These are phyloP conservation scores for Stenogyne calaminthoides DNA, from an alignment of 305 asterid species.

Conservation along the genomic window DNA sequence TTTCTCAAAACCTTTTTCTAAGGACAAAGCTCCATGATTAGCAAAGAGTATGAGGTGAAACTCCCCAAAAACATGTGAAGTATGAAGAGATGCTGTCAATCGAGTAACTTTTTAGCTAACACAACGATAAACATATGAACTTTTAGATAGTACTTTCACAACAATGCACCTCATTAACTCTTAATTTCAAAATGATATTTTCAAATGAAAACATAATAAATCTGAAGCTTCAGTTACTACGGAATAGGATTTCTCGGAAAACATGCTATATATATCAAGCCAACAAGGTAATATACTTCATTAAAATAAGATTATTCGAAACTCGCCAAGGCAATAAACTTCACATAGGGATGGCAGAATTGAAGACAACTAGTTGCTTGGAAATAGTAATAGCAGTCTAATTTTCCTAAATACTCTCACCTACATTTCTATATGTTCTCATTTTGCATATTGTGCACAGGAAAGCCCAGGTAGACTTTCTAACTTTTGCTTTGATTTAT, in stretches of 20 bases:
- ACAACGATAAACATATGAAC: background rate
- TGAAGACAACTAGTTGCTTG: background rate
- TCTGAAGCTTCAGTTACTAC: background rate
- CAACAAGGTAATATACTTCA: slow-evolving; percentile 5
- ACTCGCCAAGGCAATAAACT: slow-evolving; percentile 9
- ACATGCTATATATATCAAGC: background rate
- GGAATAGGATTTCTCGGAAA: background rate
- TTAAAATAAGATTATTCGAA: background rate
- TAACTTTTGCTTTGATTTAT: background rate
- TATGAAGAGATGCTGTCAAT: background rate
- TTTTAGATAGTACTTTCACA: background rate
- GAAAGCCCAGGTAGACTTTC: background rate
- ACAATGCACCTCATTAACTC: background rate
- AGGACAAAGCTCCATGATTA: background rate
- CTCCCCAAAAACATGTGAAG: background rate
- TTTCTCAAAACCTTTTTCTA: background rate
- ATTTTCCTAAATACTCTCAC: background rate
- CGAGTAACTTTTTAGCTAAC: background rate
- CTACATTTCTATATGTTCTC: background rate
- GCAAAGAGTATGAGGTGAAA: background rate
- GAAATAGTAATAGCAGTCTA: background rate
- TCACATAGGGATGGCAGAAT: background rate
- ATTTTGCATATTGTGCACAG: background rate
- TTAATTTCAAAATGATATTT: background rate
- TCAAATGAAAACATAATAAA: background rate